Conservation (phyloP, 2,329 filamentous ascomycete species). For the Anthostomella pinea region DNA sequence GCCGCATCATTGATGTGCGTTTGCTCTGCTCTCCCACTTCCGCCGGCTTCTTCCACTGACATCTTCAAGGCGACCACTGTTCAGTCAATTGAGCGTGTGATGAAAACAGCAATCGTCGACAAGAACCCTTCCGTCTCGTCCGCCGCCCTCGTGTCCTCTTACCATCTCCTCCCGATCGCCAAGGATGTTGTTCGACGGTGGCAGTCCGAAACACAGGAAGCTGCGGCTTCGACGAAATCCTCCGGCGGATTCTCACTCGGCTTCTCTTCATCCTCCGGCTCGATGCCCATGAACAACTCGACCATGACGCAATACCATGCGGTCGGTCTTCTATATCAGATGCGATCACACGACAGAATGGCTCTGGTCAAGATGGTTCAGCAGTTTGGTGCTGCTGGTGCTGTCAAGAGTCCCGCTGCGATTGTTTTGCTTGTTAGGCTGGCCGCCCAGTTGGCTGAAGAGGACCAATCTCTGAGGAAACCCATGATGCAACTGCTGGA, state of each 20-base stretch:
- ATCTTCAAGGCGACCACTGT: slow-evolving; percentile 76
- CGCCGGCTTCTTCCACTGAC: slow-evolving; percentile 12
- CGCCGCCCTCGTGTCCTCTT: slow-evolving; percentile 92
- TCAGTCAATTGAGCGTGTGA: slow-evolving; percentile 94
- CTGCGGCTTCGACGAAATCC: slow-evolving; percentile 84
- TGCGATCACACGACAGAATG: slow-evolving; percentile 97
- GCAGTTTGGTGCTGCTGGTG: slow-evolving; percentile 88
- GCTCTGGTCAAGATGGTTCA: slow-evolving; percentile 99
- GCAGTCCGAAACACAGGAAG: slow-evolving; percentile 98
- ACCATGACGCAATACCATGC: slow-evolving; percentile 99
- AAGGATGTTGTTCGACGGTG: slow-evolving; percentile 93
- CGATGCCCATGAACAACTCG: slow-evolving; percentile 82
- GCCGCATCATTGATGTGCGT: slow-evolving; percentile 91
- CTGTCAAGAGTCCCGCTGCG: slow-evolving; percentile 91
- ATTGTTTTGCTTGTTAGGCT: slow-evolving; percentile 89
- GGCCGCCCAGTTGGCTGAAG: slow-evolving; percentile 89
- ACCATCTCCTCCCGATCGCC: slow-evolving; percentile 94
- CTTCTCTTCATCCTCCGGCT: slow-evolving; percentile 76
- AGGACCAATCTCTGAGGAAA: slow-evolving; percentile 83
- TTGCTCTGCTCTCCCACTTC: slow-evolving; percentile 3
- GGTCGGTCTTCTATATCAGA: slow-evolving; percentile 95
- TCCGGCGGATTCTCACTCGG: slow-evolving; percentile 87
- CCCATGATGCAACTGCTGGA: slow-evolving; percentile 97
- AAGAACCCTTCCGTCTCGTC: slow-evolving; percentile 97
- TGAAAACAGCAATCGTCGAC: slow-evolving; percentile 99